phyloP scores from a whole-genome alignment of 352 stramenopile species.

The Halophytophthora polymorphica region DNA sequence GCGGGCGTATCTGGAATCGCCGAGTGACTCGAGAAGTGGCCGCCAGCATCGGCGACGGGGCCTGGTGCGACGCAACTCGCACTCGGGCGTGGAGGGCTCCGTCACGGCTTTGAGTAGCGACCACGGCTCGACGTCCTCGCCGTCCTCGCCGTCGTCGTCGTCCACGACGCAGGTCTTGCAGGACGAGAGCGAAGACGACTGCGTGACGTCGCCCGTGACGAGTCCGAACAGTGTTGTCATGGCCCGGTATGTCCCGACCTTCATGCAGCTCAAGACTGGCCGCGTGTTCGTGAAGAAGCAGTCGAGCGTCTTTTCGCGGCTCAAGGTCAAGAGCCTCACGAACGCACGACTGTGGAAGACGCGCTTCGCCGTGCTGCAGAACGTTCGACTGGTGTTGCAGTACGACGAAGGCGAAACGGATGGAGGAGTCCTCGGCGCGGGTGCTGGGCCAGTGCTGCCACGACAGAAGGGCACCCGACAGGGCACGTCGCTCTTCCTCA shows the following conservation, averaged over 20 bases:
- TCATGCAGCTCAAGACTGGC: conserved; percentile 60
- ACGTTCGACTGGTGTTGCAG: conserved; percentile 60
- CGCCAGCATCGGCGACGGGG: neutral
- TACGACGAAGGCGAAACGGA: conserved; percentile 49
- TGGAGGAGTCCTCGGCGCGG: neutral
- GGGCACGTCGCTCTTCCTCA: conserved; percentile 66
- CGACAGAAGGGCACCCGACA: conserved; percentile 28
- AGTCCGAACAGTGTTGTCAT: conserved; percentile 3
- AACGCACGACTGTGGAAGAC: conserved; percentile 77
- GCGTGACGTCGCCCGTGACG: conserved; percentile 5
- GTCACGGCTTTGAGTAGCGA: conserved; percentile 1
- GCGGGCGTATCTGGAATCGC: conserved; percentile 12
- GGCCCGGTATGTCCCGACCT: conserved; percentile 23
- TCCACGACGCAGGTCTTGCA: conserved; percentile 27
- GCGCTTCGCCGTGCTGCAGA: conserved; percentile 77
- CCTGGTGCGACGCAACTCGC: conserved; percentile 22
- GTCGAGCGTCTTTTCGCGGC: conserved; percentile 68
- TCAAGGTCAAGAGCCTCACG: conserved; percentile 60
- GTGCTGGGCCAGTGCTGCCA: neutral
- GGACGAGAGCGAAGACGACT: conserved; percentile 21
- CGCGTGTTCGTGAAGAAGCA: conserved; percentile 80
- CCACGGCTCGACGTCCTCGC: conserved; percentile 1
- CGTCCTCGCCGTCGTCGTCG: conserved; percentile 24
- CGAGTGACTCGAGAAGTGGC: conserved; percentile 15
- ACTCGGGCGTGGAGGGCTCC: conserved; percentile 18